These are phyloP conservation scores for Lentinula sp. DNA, from an alignment of 768 basidiomycete species.

Conservation along the genomic window DNA sequence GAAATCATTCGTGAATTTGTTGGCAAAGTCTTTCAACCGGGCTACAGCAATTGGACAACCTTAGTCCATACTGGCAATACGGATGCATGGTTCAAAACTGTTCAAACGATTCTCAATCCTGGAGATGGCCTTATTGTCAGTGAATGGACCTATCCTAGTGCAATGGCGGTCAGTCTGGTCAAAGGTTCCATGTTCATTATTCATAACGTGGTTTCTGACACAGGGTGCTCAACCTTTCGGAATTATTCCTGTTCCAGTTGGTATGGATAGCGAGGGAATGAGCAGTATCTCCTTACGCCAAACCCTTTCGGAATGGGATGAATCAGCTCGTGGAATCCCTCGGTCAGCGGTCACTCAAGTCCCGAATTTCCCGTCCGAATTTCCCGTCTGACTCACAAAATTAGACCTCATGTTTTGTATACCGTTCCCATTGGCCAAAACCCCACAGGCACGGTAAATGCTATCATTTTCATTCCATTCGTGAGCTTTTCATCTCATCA, in stretches of 20 bases:
- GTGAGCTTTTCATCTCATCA: neutral
- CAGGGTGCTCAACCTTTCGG: constrained; percentile 23
- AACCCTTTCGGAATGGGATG: constrained; percentile 64
- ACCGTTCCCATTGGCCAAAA: constrained; percentile 82
- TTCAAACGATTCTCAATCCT: constrained; percentile 57
- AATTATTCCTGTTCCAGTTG: constrained; percentile 45
- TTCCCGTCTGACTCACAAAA: neutral
- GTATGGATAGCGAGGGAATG: constrained; percentile 70
- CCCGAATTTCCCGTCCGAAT: neutral
- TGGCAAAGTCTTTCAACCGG: constrained; percentile 44
- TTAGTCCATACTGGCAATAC: constrained; percentile 66
- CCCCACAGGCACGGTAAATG: constrained; percentile 64
- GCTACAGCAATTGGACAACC: constrained; percentile 52
- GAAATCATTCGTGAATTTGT: constrained; percentile 50
- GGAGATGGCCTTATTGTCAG: constrained; percentile 53
- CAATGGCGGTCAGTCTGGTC: constrained; percentile 29
- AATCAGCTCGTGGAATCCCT: constrained; percentile 42
- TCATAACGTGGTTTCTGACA: neutral
- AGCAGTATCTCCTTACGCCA: constrained; percentile 52
- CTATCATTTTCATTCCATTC: neutral
- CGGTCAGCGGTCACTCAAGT: constrained; percentile 30
- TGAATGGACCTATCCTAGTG: constrained; percentile 77
- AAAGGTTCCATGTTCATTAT: constrained; percentile 1
- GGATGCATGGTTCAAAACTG: constrained; percentile 58
- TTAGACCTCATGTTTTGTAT: constrained; percentile 66